Base-by-base conservation (phyloP, 2,329 filamentous ascomycete genomes). In the Monilinia aucupariae region DNA sequence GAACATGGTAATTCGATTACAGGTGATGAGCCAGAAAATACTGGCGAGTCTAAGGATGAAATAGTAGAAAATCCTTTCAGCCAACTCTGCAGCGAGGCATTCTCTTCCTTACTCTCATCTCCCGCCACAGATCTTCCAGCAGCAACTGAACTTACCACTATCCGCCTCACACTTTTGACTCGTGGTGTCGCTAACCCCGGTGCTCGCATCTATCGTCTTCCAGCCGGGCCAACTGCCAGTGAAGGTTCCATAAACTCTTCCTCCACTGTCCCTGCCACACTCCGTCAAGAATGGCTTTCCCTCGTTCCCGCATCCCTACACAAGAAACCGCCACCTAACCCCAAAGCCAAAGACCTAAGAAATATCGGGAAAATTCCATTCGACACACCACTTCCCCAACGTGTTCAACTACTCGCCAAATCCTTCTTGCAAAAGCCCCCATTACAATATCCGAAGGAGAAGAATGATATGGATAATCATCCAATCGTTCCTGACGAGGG, bases 171-270 rank as follows among this genome's bases (percentile, higher is more conserved):
- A 0, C 80, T 94, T 52, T 73, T 89, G 10, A 79, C 81, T 47
- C 85, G 91, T 62, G 93, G 94, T 32, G 83, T 88, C 0, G 89
- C 87, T 4, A 80, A 77, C 0, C 78, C 85, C 3, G 90, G 88
- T 73, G 91, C 93, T 4, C 85, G 94, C 43, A 86, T 97, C 67
- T 99, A 97, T 76, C 87, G 90, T 17, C 84, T 97, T 20, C 90
- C 62, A 54, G n/a, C 49, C n/a, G 27, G 34, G 27, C 25, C 59
- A 32, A 15, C 3, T 17, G 2, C 22, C 5, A 51, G 20, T 93
- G 53, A 22, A 61, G n/a, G 75, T 78, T 1, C 63, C 63, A 20
- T 43, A 45, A 15, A 27, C 32, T 25, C 49, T 49, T 41, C 48
- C 17, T 59, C 59, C 48, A 20, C 67, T 0, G 71, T 60, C 76